These are phyloP conservation scores for Orbilia javanica DNA, from an alignment of 2,329 filamentous ascomycete species.

Conservation along the genomic window DNA sequence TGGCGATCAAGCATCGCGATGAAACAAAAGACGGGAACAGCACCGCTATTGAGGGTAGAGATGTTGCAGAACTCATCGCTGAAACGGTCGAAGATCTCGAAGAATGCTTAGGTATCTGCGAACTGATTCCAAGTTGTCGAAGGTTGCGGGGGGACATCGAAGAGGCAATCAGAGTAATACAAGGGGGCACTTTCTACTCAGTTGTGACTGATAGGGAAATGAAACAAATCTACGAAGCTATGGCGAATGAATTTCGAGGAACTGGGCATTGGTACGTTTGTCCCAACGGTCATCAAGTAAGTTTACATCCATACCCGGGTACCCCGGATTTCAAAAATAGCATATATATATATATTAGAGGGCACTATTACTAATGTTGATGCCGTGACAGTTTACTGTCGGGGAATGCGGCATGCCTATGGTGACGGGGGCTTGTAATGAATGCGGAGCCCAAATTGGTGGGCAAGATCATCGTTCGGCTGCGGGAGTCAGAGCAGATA, in stretches of 20 bases:
- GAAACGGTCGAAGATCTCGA: constrained; percentile 49
- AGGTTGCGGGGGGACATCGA: constrained; percentile 67
- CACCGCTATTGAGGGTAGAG: constrained; percentile 32
- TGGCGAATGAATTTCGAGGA: constrained; percentile 68
- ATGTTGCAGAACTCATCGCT: constrained; percentile 3
- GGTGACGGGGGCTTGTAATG: constrained; percentile 33
- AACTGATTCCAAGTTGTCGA: constrained; percentile 41
- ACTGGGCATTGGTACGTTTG: constrained; percentile 75
- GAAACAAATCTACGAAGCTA: constrained; percentile 68
- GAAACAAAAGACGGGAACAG: constrained; percentile 19
- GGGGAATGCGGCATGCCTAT: constrained; percentile 38
- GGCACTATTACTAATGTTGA: background rate
- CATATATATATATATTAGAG: background rate
- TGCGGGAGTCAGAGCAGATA: constrained; percentile 8
- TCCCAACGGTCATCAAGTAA: constrained; percentile 68
- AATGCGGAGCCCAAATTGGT: constrained; percentile 40
- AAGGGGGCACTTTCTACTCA: constrained; percentile 67
- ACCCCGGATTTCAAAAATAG: no score
- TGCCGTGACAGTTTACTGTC: constrained; percentile 27
- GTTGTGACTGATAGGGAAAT: constrained; percentile 69
- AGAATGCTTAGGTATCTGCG: constrained; percentile 42
- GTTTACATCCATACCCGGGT: background rate
- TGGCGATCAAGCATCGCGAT: background rate
- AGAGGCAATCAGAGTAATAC: constrained; percentile 67
- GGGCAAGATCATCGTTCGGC: constrained; percentile 25